Conservation (phyloP, 192 early-diverging fungal genomes). For the Thoreauomyces humboldtii region DNA sequence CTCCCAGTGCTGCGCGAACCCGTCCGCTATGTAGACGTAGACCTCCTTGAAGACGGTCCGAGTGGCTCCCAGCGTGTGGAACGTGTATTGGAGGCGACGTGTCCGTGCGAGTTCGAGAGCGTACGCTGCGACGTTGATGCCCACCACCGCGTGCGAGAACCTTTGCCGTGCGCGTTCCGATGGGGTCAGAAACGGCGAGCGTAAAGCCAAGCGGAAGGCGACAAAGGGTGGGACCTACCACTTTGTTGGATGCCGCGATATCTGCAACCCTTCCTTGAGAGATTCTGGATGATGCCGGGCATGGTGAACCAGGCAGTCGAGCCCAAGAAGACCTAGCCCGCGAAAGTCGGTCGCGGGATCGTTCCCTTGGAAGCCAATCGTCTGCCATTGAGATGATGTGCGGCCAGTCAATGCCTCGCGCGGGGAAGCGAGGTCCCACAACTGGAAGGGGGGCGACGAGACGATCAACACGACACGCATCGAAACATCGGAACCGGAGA, state of each 20-base stretch:
- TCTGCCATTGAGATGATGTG: slow-evolving; percentile 63
- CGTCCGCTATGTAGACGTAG: slow-evolving; percentile 69
- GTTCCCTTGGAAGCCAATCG: slow-evolving; percentile 81
- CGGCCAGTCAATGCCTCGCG: slow-evolving; percentile 45
- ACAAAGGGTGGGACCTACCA: slow-evolving; percentile 44
- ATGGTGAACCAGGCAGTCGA: slow-evolving; percentile 72
- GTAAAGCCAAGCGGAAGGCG: slow-evolving; percentile 1
- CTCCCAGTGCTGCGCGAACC: slow-evolving; percentile 66
- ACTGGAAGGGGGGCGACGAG: slow-evolving; percentile 24
- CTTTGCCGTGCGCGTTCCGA: too few relatives aligned
- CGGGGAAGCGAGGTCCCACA: slow-evolving; percentile 65
- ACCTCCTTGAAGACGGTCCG: slow-evolving; percentile 65
- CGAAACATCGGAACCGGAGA: background rate
- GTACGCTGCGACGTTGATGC: slow-evolving; percentile 75
- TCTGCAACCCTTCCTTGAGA: slow-evolving; percentile 52
- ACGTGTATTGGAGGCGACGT: slow-evolving; percentile 63
- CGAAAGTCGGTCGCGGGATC: slow-evolving; percentile 85
- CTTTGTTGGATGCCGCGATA: slow-evolving; percentile 57
- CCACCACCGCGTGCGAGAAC: slow-evolving; percentile 79
- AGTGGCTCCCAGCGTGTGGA: slow-evolving; percentile 41
- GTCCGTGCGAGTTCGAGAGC: slow-evolving; percentile 57
- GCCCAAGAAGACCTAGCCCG: slow-evolving; percentile 66
- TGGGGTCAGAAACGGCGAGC: too few relatives aligned
- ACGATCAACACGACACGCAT: background rate
- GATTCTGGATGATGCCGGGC: slow-evolving; percentile 54